Evolutionary conservation across 2,329 filamentous ascomycete genomes (phyloP).

Genomic region (Elsinoe perseae): DNA sequence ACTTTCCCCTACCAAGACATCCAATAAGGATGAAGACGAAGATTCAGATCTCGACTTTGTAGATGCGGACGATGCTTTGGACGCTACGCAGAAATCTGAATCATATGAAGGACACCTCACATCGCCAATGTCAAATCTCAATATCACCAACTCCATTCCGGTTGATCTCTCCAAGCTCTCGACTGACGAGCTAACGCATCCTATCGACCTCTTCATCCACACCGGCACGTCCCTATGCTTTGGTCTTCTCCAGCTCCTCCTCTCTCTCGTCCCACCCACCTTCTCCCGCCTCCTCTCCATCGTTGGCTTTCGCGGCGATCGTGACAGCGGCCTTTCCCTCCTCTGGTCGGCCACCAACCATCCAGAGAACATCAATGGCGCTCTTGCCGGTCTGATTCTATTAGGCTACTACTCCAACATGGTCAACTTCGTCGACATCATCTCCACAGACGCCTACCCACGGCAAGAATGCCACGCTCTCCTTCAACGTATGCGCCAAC

Average conservation of each 20-base stretch:
- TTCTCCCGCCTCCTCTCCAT: constrained; percentile 82
- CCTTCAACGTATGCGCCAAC: constrained; percentile 62
- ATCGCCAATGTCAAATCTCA: constrained; percentile 23
- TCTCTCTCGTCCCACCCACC: constrained; percentile 88
- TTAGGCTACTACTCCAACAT: constrained; percentile 85
- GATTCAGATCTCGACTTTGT: constrained; percentile 47
- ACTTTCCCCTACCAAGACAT: neutral
- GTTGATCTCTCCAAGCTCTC: neutral
- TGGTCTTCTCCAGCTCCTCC: constrained; percentile 72
- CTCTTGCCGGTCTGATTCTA: constrained; percentile 71
- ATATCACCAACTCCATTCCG: neutral
- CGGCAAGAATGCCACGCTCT: constrained; percentile 57
- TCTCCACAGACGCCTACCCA: constrained; percentile 63
- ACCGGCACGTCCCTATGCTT: constrained; percentile 85
- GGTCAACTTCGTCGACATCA: constrained; percentile 78
- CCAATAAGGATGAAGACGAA: constrained; percentile 26
- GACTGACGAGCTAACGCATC: constrained; percentile 51
- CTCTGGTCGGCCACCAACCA: constrained; percentile 86
- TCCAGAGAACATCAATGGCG: constrained; percentile 76
- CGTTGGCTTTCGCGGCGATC: constrained; percentile 85
- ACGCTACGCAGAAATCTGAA: constrained; percentile 40
- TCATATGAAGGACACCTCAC: constrained; percentile 43
- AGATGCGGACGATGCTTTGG: constrained; percentile 46
- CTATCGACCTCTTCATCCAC: constrained; percentile 80
- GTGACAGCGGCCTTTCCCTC: constrained; percentile 71